A percentile compares a stretch with the other conserved stretches of the same genome.
Evolutionary conservation across 164 flowering plant genomes (phyloP).

Genomic region (Litsea cubeba): DNA sequence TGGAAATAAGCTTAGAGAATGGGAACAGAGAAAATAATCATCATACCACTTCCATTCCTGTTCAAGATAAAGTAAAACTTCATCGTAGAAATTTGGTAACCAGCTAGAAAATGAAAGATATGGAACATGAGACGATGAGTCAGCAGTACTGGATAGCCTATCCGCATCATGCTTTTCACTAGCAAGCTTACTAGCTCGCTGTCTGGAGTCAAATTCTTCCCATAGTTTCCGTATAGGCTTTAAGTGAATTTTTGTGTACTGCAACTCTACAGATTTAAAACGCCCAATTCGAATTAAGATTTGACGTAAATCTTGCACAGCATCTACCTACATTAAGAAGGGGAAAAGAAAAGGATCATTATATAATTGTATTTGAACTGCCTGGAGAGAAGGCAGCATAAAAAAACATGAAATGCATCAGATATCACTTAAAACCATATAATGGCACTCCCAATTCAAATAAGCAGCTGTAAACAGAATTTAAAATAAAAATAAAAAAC

Average conservation of each 20-base stretch:
- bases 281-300: constrained; percentile 91
- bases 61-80: constrained; percentile 88
- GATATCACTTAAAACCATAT: background rate
- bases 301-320: constrained; percentile 80
- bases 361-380: background rate
- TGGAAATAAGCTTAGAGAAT: background rate
- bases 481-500: too few species aligned
- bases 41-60: constrained; percentile 99
- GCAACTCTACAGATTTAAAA: constrained; percentile 75
- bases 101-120: constrained; percentile 64
- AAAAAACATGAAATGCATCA: background rate
- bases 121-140: constrained; percentile 32
- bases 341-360: background rate
- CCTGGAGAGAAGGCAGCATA: background rate
- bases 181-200: constrained; percentile 42
- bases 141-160: constrained; percentile 38
- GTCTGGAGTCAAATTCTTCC: constrained; percentile 79
- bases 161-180: constrained; percentile 58
- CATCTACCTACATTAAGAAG: constrained; percentile 46
- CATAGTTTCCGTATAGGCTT: constrained; percentile 77
- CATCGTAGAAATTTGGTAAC: constrained; percentile 95
- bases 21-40: background rate
- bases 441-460: background rate
- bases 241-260: constrained; percentile 83
- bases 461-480: background rate